Base-by-base conservation (phyloP, 2,329 filamentous ascomycete species). In the Talaromyces marneffei region DNA sequence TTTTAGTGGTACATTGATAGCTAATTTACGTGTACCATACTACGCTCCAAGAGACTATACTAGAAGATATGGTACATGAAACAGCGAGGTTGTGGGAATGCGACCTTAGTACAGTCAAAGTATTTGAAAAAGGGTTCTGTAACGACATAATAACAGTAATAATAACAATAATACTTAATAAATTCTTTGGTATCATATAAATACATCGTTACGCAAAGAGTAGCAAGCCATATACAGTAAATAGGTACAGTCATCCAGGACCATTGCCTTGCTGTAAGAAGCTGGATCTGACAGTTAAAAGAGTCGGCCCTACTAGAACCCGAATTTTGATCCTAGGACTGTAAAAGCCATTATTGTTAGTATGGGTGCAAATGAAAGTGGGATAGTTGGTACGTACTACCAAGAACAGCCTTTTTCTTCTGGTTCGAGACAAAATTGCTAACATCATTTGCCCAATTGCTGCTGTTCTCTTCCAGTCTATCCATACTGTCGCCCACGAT, bases 401-500 rank as follows among this genome's bases (percentile, higher is more conserved):
- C 91, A 67, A 95, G 77, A 14, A 96, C 80, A 65, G 94, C 80
- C 65, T 90, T 92, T 72, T 87, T 85, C 83, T 97, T 97, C 79
- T 97, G 93, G 77, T 87, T 88, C 62, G 82, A 83, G 4, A 96
- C 87, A 74, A 85, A 97, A 74, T 96, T 97, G 69, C 85, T 88
- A 57, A 96, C 92, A 71, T 96, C 92, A 33, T 92, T 86, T 14
- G 91, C 88, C 87, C 91, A 97, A 18, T 87, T 89, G 60, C 86
- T 85, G 71, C 90, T 96, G 67, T 88, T 88, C 68, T 91, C 84
- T 69, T 93, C 88, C 63, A 97, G 77, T 65, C 85, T 86, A 65
- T 96, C 89, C 86, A 97, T 92, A 53, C 81, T 87, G 69, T 97
- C 93, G 2, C 88, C 89, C 75, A 93, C 87, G 4, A 95, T 79